Conservation (phyloP, 768 basidiomycete species). For the Auricularia cornea region DNA sequence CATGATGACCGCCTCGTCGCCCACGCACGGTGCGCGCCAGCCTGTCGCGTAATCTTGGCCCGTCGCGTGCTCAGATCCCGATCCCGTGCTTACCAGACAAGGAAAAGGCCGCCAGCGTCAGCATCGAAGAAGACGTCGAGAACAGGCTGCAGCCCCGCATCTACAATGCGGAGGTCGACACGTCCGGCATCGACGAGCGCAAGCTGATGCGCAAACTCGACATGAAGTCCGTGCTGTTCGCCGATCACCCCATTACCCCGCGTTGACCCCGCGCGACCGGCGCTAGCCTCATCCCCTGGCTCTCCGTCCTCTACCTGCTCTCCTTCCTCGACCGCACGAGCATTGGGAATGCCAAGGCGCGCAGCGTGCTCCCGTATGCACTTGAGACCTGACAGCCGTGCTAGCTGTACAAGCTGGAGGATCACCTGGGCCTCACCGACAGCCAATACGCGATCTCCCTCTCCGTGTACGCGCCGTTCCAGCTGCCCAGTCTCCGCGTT, state of each 20-base stretch:
- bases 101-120: background rate
- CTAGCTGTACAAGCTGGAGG: conserved; percentile 56
- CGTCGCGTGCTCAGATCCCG: background rate
- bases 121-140: conserved; percentile 9
- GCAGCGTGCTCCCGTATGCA: conserved; percentile 5
- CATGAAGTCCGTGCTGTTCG: conserved; percentile 39
- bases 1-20: no score
- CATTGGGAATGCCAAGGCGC: conserved; percentile 41
- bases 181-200: conserved; percentile 56
- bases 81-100: background rate
- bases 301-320: conserved; percentile 64
- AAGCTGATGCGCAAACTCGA: conserved; percentile 66
- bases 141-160: conserved; percentile 12
- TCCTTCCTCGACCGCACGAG: conserved; percentile 59
- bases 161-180: conserved; percentile 43
- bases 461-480: conserved; percentile 62
- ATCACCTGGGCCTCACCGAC: conserved; percentile 51
- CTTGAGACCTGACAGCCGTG: background rate
- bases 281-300: conserved; percentile 19
- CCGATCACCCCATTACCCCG: conserved; percentile 12
- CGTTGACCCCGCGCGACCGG: background rate
- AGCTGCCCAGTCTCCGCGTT: conserved; percentile 28
- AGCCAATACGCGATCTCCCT: conserved; percentile 57
- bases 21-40: background rate
- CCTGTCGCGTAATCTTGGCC: background rate